Base-by-base conservation (phyloP, 106 monocot species). In the Dendrobium catenatum region DNA sequence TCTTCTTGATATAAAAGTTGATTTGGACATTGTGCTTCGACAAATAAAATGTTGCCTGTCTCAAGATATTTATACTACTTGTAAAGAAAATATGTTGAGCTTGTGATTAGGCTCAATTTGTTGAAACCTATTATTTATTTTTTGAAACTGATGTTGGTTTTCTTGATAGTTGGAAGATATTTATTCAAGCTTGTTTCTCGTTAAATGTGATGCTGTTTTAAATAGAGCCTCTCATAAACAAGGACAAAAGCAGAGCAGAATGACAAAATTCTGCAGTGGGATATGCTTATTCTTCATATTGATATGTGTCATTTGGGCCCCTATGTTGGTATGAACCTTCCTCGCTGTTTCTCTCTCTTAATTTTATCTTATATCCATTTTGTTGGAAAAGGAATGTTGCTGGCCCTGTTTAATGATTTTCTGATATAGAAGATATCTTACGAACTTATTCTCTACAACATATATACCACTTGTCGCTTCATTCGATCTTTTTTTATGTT, bases 271-370 rank as follows among this genome's bases (percentile, higher is more conserved):
- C 80, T 92, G 90, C 86, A 94, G 89, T 80, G 97, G 97, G 29
- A 92, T 98, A 79, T 94, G 94, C 83, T 86, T 98, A 78, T 94
- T 98, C 84, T 91, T 89, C 70, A 84, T 98, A 85, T 70, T 98
- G 47, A 94, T 98, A 72, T 94, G 97, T 88, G 94, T 98, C 80
- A 98, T 98, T 48, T 98, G 97, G 97, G 97, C 97, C 29, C 97
- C 97, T 79, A 98, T 98, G 97, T 73, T 94, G 92, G 97, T 98
- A 91, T 82, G 90, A 20, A 27, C 49, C 49, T 80, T 19, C 51
- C 6, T 22, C 5, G 22, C 22, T 55, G 55, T 5, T 9, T 22
- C 58, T 66, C 26, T 3, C 9, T 8, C 22, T 26, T 24, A 20
- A 7, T 66, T 66, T 26, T 66, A 4, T 66, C 64, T 26, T 58